A percentile compares a stretch with the other conserved stretches of the same genome.
Evolutionary conservation across 352 stramenopile genomes (phyloP).

Genomic region (Thalassiosira hispida): DNA sequence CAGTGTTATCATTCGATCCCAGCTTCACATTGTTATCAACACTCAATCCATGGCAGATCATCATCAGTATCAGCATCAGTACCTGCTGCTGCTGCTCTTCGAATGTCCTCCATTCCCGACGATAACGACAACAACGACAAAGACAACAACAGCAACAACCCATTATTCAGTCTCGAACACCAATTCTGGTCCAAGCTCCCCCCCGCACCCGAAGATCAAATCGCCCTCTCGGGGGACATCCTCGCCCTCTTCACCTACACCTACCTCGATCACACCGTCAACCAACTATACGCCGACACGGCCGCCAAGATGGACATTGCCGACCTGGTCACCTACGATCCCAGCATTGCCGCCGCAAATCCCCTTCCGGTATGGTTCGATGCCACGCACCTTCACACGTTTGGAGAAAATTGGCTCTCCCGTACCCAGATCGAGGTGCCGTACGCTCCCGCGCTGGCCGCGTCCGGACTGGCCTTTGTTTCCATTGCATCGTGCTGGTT

Average conservation of each 20-base stretch:
- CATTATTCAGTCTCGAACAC: neutral
- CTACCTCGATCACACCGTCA: slow-evolving; percentile 70
- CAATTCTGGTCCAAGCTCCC: slow-evolving; percentile 34
- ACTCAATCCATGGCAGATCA: neutral
- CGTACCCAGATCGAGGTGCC: slow-evolving; percentile 31
- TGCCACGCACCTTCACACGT: slow-evolving; percentile 20
- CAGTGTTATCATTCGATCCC: neutral
- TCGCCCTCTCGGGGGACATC: slow-evolving; percentile 73
- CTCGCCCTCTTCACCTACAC: slow-evolving; percentile 72
- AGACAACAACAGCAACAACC: neutral
- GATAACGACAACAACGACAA: slow-evolving; percentile 12
- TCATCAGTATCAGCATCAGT: neutral
- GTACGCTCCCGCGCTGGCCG: slow-evolving; percentile 62
- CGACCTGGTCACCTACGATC: slow-evolving; percentile 7
- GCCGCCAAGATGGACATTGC: slow-evolving; percentile 15
- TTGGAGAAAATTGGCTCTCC: slow-evolving; percentile 33
- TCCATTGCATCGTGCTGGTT: slow-evolving; percentile 66
- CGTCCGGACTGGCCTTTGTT: slow-evolving; percentile 54
- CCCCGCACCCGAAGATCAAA: slow-evolving; percentile 70
- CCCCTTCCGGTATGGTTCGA: slow-evolving; percentile 68
- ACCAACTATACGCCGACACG: slow-evolving; percentile 26
- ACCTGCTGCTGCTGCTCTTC: neutral
- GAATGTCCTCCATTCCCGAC: slow-evolving; percentile 39
- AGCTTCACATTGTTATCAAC: neutral
- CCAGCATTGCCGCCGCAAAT: neutral